Percentiles rank a stretch among this genome's conserved stretches.
phyloP scores from a whole-genome alignment of 176 grass and related monocot genomes.

The Carex scoparia region DNA sequence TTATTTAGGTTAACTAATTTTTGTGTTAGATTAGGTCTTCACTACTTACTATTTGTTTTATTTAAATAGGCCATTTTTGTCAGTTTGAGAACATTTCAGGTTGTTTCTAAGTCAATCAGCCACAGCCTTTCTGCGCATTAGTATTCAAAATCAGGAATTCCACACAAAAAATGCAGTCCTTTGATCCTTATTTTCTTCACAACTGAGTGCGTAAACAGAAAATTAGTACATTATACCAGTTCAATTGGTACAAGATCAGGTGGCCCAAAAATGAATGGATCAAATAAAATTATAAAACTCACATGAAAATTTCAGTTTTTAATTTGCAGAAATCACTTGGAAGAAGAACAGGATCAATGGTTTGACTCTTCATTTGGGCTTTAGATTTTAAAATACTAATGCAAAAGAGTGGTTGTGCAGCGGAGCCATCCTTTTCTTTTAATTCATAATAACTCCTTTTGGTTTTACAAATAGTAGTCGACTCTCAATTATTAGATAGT shows the following conservation, averaged over 20 bases:
- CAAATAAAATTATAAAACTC: background rate
- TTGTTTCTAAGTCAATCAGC: background rate
- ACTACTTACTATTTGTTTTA: background rate
- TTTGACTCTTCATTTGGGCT: background rate
- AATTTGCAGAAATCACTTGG: background rate
- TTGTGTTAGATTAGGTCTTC: background rate
- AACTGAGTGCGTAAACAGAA: background rate
- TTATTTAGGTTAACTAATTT: background rate
- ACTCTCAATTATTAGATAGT: background rate
- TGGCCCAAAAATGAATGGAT: background rate
- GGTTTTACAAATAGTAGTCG: background rate
- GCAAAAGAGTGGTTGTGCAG: too few species aligned
- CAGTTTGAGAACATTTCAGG: background rate
- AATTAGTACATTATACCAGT: background rate
- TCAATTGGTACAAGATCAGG: background rate
- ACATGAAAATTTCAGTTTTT: background rate
- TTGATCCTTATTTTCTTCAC: too few species aligned
- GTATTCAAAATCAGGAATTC: background rate
- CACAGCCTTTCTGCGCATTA: background rate
- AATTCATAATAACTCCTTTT: background rate
- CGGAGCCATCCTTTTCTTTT: background rate
- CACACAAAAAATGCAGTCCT: background rate
- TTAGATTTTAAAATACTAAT: background rate
- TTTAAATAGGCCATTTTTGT: background rate
- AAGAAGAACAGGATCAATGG: background rate